These are phyloP conservation scores for Cephalotrichum gorgonifer DNA, from an alignment of 2,329 filamentous ascomycete species.

Conservation along the genomic window DNA sequence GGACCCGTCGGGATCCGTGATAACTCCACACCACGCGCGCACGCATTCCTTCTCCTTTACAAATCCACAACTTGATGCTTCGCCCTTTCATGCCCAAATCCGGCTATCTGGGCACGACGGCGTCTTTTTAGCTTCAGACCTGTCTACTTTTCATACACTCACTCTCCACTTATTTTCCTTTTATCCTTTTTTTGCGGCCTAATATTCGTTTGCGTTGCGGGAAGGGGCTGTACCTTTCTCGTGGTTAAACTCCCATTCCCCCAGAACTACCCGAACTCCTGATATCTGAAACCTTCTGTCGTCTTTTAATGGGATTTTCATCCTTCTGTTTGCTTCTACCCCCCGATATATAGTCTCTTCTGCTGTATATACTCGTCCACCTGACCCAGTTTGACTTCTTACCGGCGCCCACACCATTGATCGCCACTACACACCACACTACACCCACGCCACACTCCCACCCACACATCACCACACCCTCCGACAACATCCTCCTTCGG, in stretches of 20 bases:
- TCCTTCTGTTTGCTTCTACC: not conserved
- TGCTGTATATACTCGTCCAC: too few relatives aligned
- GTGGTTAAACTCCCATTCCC: too few relatives aligned
- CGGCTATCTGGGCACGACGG: not conserved
- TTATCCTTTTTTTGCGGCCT: not conserved
- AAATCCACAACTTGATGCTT: not conserved
- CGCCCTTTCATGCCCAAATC: not conserved
- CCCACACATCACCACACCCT: too few relatives aligned
- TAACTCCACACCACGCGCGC: not conserved
- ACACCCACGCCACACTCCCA: not conserved
- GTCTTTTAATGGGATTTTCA: not conserved
- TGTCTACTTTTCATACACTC: not conserved
- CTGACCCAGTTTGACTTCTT: not conserved
- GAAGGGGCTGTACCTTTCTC: too few relatives aligned
- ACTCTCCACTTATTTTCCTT: conserved; percentile 2
- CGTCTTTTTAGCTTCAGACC: not conserved
- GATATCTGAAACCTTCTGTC: not conserved
- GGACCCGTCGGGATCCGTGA: not conserved
- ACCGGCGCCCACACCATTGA: too few relatives aligned
- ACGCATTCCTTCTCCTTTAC: not conserved
- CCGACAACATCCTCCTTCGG: too few relatives aligned
- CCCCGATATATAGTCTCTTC: not conserved
- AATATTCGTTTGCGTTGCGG: not conserved
- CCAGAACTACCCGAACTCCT: not conserved
- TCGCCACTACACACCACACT: not conserved